Evolutionary conservation across 1,139 yeast species (phyloP), one percentile per base, ranked within the genome.

Genomic region (Lodderomyces orthopsilosis): DNA sequence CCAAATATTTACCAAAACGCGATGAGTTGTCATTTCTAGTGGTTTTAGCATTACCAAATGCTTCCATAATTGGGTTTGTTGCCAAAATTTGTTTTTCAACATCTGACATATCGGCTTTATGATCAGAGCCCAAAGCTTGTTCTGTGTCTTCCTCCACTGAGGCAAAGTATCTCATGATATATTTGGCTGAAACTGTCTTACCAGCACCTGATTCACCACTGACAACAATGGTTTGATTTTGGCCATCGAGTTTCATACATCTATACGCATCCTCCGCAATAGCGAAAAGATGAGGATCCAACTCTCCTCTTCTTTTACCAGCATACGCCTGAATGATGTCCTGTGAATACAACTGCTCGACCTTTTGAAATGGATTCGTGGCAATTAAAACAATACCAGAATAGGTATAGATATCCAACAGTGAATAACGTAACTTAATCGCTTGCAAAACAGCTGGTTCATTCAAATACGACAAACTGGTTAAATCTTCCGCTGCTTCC

Each of bases 171-270:
- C 98, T 81, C 98, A 93, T 93, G 52, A 93, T 93, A 63, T 88
- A 93, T 65, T 93, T 93, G 41, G 99, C 98, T 51, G 94, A 83
- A 35, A 93, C 98, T 2, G 98, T 94, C 61, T 93, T 94, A 65
- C 98, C 98, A 19, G 98, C 98, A 63, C 98, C 98, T 6, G 96
- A 88, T 65, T 93, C 98, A 63, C 98, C 98, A 57, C 94, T 83
- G 22, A 93, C 98, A 33, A 93, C 96, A 53, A 93, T 91, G 1
- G 98, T 93, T 68, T 93, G 98, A 67, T 93, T 91, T 55, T 80
- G 75, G 36, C 78, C 74, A 56, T 89, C 94, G 42, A 84, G 77
- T 56, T 86, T 83, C 98, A 93, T 91, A 62, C 95, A 85, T 59
- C 95, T 75, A 61, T 90, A 91, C n/a, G 98, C 97, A 57, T 93